Evolutionary conservation across 2,329 filamentous ascomycete genomes (phyloP), one percentile per base, ranked within the genome.

Genomic region (Nigrospora osmanthi): DNA sequence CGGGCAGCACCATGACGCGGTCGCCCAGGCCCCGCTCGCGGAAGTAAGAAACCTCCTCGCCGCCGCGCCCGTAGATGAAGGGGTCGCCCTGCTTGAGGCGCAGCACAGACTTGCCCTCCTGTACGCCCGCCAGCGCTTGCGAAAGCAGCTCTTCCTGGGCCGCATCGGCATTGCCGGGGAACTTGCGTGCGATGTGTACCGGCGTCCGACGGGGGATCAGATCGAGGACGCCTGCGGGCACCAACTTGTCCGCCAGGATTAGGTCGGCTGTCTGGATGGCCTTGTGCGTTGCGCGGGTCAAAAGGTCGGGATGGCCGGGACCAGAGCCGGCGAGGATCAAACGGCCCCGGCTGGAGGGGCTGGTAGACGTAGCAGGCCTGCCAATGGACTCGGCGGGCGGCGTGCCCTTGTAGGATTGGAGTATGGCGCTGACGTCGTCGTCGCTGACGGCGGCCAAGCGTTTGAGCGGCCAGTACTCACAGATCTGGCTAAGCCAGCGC

Each of bases 41-140:
- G 73, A 98, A 96, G 61, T 87, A 95, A 30, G 81, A 78, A 35
- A 89, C 87, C 63, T 98, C 93, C 63, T 98, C 93, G 32, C 89
- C 93, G 45, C 93, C 93, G 35, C 93, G 83, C 35, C 93, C 93
- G 65, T 97, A 98, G 35, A 98, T 80, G 65, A 95, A 98, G 0
- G 93, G 93, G 58, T 98, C 93, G 38, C 93, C 93, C 63, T 98
- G 93, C 69, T 98, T 98, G 38, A 98, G 73, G 3, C 93, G 79
- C 32, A 98, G 73, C 0, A 98, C 93, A 1, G 80, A 86, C 61
- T 87, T 81, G 12, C 93, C 93, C 16, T 66, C 65, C 6, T 57
- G 60, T 14, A 73, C 72, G 2, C 81, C 89, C 3, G 79, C 78
- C 2, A 95, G 72, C 0, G 89, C 93, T 55, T 88, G 76, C 43